phyloP scores from a whole-genome alignment of 441 rosid species.

The Francoa sonchifolia region DNA sequence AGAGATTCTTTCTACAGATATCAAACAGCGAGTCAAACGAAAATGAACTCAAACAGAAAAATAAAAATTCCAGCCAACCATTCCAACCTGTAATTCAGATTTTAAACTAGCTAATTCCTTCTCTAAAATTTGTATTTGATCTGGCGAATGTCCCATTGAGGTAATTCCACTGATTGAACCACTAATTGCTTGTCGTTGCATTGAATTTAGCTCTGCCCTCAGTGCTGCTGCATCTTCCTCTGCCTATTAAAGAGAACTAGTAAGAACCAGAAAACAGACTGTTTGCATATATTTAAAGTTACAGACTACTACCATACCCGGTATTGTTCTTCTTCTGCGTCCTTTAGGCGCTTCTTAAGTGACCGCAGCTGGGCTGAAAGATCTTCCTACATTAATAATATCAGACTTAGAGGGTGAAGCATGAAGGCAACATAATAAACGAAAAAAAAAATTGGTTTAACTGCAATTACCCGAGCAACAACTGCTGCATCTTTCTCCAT shows the following conservation, averaged over 20 bases:
- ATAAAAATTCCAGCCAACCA: constrained; percentile 6
- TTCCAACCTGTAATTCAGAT: constrained; percentile 59
- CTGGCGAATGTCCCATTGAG: constrained; percentile 10
- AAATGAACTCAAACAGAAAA: too few relatives aligned
- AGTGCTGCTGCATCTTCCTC: constrained; percentile 71
- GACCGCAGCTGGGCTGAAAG: constrained; percentile 85
- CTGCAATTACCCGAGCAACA: constrained; percentile 56
- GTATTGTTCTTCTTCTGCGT: constrained; percentile 94
- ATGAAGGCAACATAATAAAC: constrained; percentile 1
- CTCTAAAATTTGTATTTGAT: constrained; percentile 16
- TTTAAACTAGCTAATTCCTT: constrained; percentile 26
- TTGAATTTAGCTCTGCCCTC: constrained; percentile 20
- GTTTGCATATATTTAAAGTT: constrained; percentile 4
- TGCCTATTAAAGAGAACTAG: constrained; percentile 38
- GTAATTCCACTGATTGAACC: constrained; percentile 13
- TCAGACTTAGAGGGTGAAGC: constrained; percentile 14
- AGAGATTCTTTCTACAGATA: constrained; percentile 67
- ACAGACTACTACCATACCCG: constrained; percentile 34
- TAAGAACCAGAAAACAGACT: constrained; percentile 8
- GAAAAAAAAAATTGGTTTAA: constrained; percentile 4
- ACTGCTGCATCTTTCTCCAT: constrained; percentile 99
- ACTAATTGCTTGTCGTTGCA: constrained; percentile 13
- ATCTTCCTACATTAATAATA: constrained; percentile 71
- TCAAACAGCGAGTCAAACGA: too few relatives aligned
- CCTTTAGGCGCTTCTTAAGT: constrained; percentile 70